phyloP scores from a whole-genome alignment of 2,329 filamentous ascomycete genomes.

The Cladosporium colombiae region DNA sequence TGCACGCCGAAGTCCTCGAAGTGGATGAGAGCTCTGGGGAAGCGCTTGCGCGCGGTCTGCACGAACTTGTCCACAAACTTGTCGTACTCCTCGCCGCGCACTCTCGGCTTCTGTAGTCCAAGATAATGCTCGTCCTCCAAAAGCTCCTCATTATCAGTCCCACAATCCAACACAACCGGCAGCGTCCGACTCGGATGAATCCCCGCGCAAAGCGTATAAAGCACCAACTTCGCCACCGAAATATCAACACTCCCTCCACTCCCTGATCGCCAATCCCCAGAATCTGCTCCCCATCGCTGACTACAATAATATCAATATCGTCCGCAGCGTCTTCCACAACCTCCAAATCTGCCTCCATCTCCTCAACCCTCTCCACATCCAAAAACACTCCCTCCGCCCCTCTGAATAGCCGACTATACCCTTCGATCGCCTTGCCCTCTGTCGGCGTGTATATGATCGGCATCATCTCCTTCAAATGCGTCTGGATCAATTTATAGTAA shows the following conservation, averaged over 20 bases:
- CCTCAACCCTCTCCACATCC: slow-evolving; percentile 63
- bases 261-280: slow-evolving; percentile 89
- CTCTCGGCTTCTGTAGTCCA: slow-evolving; percentile 67
- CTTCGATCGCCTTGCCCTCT: slow-evolving; percentile 83
- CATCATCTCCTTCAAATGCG: slow-evolving; percentile 85
- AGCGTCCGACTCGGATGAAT: slow-evolving; percentile 77
- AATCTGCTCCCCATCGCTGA: slow-evolving; percentile 72
- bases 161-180: slow-evolving; percentile 81
- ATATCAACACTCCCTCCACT: slow-evolving; percentile 86
- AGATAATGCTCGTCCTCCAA: slow-evolving; percentile 78
- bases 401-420: slow-evolving; percentile 77
- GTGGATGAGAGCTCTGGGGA: slow-evolving; percentile 80
- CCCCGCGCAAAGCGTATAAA: slow-evolving; percentile 84
- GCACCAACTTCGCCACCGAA: slow-evolving; percentile 76
- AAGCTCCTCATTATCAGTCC: slow-evolving; percentile 76
- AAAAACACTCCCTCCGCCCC: slow-evolving; percentile 79
- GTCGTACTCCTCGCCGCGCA: slow-evolving; percentile 72
- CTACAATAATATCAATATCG: slow-evolving; percentile 85
- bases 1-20: slow-evolving; percentile 81
- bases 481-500: slow-evolving; percentile 75
- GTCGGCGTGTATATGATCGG: slow-evolving; percentile 89
- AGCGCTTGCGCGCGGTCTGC: slow-evolving; percentile 64
- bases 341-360: slow-evolving; percentile 65
- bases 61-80: slow-evolving; percentile 76
- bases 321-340: slow-evolving; percentile 66